Evolutionary conservation across 2,329 filamentous ascomycete species (phyloP), one percentile per base, ranked within the genome.

Genomic region (Aureobasidium sp.): DNA sequence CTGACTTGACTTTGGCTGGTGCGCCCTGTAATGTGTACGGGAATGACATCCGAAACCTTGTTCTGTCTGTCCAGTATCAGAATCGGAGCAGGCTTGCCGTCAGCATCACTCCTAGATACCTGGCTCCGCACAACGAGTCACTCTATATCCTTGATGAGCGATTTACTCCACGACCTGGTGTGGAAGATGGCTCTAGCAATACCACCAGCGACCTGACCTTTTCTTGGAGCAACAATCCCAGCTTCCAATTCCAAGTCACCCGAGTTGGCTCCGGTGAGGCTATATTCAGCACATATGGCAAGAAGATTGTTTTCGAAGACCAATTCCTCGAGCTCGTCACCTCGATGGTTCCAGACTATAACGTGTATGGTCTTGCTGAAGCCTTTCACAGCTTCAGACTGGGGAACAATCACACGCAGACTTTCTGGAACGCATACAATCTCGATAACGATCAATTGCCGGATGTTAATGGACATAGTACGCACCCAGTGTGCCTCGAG

Each of bases 401-500:
- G 7, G 67, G 68, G 13, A 69, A 63, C 38, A 69, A 70, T 53
- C 69, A 61, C 45, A 71, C 70, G 5, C 68, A 70, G 60, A 70
- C 69, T 2, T 69, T 70, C 63, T 70, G 63, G 67, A 66, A 69
- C 57, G 68, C 68, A 1, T 69, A 68, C 51, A 68, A 70, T 37
- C 61, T 67, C 7, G 66, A 65, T 19, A 67, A 64, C 10, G 66
- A 65, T 57, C 63, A 67, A 19, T 53, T 58, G 40, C 55, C 67
- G 15, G 67, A 70, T 58, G 65, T 64, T 38, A 70, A 71, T 47
- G 64, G 61, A 4, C 67, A 72, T 53, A 65, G 68, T 21, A 66
- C 66, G n/a, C 68, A 70, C 50, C 69, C 70, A 4, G 65, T 72
- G 27, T 72, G 71, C 49, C 63, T 69, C 17, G 70, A 72, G 63